Percentiles rank a stretch among this genome's conserved stretches.
phyloP scores from a whole-genome alignment of 129 eudicot genomes.

The Lactuca sativa region DNA sequence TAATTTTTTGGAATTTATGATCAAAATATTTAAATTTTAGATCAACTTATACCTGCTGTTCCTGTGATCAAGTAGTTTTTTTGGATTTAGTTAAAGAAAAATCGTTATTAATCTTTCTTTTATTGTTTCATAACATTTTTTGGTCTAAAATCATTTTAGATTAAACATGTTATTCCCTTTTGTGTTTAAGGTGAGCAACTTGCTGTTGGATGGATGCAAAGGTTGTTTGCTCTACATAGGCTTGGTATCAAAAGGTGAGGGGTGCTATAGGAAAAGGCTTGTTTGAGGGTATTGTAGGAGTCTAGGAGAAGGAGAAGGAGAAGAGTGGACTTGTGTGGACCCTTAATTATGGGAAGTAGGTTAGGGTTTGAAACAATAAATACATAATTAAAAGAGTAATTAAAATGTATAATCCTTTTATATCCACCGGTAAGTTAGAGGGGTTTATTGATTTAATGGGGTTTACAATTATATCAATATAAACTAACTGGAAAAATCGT shows the following conservation, averaged over 20 bases:
- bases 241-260: neutral
- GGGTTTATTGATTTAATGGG: too few relatives aligned
- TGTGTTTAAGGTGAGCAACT: neutral
- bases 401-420: too few relatives aligned
- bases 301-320: too few relatives aligned
- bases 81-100: neutral
- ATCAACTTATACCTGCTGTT: too few relatives aligned
- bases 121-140: neutral
- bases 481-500: too few relatives aligned
- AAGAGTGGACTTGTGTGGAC: neutral
- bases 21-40: too few relatives aligned
- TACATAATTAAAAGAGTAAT: neutral
- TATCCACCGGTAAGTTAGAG: too few relatives aligned
- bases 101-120: neutral
- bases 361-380: neutral
- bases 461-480: too few relatives aligned
- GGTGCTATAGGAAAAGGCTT: neutral
- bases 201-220: neutral
- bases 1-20: too few relatives aligned
- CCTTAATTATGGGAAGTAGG: neutral
- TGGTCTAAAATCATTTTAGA: too few relatives aligned
- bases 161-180: too few relatives aligned
- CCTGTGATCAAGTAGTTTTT: neutral
- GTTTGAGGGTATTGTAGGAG: neutral
- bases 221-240: neutral